A percentile compares a stretch with the other conserved stretches of the same genome.
Evolutionary conservation across 176 grass and related monocot genomes (phyloP).

Genomic region (Musa itinerans): DNA sequence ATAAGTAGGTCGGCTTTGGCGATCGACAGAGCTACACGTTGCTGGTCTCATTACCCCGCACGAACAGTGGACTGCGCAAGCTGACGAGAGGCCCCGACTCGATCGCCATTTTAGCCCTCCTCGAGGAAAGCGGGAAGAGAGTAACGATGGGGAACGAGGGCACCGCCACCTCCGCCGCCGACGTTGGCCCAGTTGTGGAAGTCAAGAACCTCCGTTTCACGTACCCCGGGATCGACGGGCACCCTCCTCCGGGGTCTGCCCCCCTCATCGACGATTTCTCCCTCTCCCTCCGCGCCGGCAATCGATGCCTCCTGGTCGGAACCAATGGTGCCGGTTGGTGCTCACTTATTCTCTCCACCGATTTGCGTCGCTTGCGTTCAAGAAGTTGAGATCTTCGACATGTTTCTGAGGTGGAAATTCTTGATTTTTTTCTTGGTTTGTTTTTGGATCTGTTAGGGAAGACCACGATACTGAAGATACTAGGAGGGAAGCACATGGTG

Average conservation of each 20-base stretch:
- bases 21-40: neutral
- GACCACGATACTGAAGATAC: slow-evolving; percentile 91
- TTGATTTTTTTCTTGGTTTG: slow-evolving; percentile 1
- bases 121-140: neutral
- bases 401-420: neutral
- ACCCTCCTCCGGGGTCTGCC: slow-evolving; percentile 58
- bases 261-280: slow-evolving; percentile 78
- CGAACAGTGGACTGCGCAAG: neutral
- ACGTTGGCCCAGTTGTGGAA: slow-evolving; percentile 41
- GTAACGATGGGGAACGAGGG: slow-evolving; percentile 2
- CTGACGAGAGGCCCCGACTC: neutral
- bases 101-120: neutral
- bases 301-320: slow-evolving; percentile 83
- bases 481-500: slow-evolving; percentile 99
- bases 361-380: neutral
- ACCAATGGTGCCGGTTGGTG: slow-evolving; percentile 77
- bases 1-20: neutral
- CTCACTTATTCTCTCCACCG: neutral
- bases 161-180: slow-evolving; percentile 12
- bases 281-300: slow-evolving; percentile 50
- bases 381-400: neutral
- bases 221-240: slow-evolving; percentile 84
- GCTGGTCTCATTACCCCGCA: neutral
- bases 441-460: slow-evolving; percentile 47
- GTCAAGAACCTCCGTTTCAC: slow-evolving; percentile 79